These are phyloP conservation scores for Blastobotrys muscicola DNA, from an alignment of 805 yeast genomes.

Conservation along the genomic window DNA sequence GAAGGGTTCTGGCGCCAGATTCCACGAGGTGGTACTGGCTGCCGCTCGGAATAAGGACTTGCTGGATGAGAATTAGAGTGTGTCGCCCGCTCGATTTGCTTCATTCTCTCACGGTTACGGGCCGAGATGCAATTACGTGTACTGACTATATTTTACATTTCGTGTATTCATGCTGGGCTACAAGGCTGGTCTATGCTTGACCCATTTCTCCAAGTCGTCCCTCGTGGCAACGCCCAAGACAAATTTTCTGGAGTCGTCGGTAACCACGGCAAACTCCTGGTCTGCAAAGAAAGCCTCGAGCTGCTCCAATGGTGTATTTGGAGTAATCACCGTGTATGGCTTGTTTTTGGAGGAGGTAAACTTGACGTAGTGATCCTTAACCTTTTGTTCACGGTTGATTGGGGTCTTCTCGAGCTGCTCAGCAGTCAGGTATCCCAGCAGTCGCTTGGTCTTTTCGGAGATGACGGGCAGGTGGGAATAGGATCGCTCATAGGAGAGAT, in stretches of 20 bases:
- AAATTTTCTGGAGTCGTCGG: constrained; percentile 42
- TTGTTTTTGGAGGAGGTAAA: constrained; percentile 19
- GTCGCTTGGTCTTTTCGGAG: constrained; percentile 35
- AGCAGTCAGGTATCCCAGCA: constrained; percentile 43
- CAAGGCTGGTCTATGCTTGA: constrained; percentile 34
- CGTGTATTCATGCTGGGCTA: background rate
- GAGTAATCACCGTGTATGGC: constrained; percentile 38
- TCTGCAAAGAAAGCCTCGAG: constrained; percentile 45
- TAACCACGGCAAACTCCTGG: constrained; percentile 47
- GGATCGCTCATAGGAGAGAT: constrained; percentile 45
- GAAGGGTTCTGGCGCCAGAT: constrained; percentile 20
- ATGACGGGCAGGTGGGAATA: constrained; percentile 48
- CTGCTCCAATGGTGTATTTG: constrained; percentile 44
- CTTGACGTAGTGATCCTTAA: constrained; percentile 22
- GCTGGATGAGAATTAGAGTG: constrained; percentile 10
- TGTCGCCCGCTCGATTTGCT: too few relatives aligned
- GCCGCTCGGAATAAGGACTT: constrained; percentile 52
- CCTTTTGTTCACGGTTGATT: constrained; percentile 17
- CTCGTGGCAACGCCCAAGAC: constrained; percentile 53
- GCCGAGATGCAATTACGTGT: background rate
- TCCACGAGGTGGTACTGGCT: constrained; percentile 61
- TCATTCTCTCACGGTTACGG: background rate
- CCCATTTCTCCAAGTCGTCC: constrained; percentile 36
- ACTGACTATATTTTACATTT: background rate
- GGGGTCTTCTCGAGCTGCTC: constrained; percentile 28